Base-by-base conservation (phyloP, 148 eudicot genomes). In the Rhododendron molle region DNA sequence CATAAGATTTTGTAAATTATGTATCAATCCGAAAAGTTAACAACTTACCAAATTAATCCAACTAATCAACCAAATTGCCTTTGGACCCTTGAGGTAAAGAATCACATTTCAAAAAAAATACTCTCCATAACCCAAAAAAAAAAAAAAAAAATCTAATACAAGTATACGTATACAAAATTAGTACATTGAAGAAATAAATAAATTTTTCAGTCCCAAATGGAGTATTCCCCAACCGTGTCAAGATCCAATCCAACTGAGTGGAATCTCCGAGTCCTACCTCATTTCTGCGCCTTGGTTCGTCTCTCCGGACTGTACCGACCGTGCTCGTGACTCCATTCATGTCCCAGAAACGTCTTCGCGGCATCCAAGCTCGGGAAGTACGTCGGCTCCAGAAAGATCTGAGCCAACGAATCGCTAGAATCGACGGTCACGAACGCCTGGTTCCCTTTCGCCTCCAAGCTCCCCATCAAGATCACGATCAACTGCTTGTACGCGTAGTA, bases 341-440 rank as follows among this genome's bases (percentile, higher is more conserved):
- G 93, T 7, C 94, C 98, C 50, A 95, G 83, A 83, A 94, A 95
- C 81, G 98, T 93, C 88, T 95, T 95, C 7, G 98, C 98, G 7
- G 93, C 98, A 78, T 94, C 97, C 90, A 95, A 90, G 79, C 98
- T 95, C 52, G 98, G 98, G 86, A 90, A 95, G 87, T 93, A 95
- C 36, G 98, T 94, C 2, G 98, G 98, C 49, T 93, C 98, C 0
- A 91, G 58, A 73, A 89, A 92, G 49, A 95, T 91, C 86, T 91
- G 93, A 32, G 87, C 86, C 90, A 95, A 83, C 65, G 89, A 56
- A 83, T 91, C 98, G 4, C 80, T 87, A 76, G 93, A 85, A 18
- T 89, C 92, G 2, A 88, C 87, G 3, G 52, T 83, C 65, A 50
- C 84, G 8, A 83, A 76, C 67, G 83, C 89, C 4, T 77, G 26